phyloP scores from a whole-genome alignment of 2,329 filamentous ascomycete species.

The Cryphonectria japonica region DNA sequence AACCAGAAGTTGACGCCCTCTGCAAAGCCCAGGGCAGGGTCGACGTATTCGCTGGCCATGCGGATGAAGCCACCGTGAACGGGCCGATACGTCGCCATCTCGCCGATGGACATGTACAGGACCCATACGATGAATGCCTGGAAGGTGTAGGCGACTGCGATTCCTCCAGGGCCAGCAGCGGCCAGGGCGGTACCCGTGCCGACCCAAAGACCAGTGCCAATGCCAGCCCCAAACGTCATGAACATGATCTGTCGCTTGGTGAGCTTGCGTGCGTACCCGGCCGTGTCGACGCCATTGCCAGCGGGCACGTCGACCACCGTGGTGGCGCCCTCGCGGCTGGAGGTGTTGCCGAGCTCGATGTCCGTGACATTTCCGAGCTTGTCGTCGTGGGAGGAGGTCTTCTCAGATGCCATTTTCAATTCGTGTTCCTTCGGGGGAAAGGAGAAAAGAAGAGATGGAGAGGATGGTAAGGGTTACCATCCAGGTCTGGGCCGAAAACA shows the following conservation, averaged over 20 bases:
- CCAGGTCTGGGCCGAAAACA: too few species aligned
- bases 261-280: conserved; percentile 39
- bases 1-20: conserved; percentile 28
- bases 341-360: conserved; percentile 15
- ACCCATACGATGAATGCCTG: conserved; percentile 39
- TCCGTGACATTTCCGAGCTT: conserved; percentile 11
- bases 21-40: conserved; percentile 24
- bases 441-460: background rate
- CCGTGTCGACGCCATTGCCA: conserved; percentile 22
- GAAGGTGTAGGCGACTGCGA: conserved; percentile 40
- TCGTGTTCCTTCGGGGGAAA: background rate
- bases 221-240: conserved; percentile 43
- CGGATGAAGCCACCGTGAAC: conserved; percentile 27
- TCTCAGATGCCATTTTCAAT: conserved; percentile 13
- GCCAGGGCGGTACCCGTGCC: conserved; percentile 41
- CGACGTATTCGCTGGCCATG: conserved; percentile 27
- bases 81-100: conserved; percentile 28
- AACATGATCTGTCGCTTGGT: conserved; percentile 42
- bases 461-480: background rate
- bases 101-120: conserved; percentile 37
- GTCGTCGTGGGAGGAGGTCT: background rate
- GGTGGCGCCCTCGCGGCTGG: conserved; percentile 16
- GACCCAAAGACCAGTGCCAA: conserved; percentile 42
- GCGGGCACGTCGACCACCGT: background rate
- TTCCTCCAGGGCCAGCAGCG: conserved; percentile 40